These are phyloP conservation scores for Gilbertella persicaria DNA, from an alignment of 371 early-diverging fungal genomes.

Conservation along the genomic window DNA sequence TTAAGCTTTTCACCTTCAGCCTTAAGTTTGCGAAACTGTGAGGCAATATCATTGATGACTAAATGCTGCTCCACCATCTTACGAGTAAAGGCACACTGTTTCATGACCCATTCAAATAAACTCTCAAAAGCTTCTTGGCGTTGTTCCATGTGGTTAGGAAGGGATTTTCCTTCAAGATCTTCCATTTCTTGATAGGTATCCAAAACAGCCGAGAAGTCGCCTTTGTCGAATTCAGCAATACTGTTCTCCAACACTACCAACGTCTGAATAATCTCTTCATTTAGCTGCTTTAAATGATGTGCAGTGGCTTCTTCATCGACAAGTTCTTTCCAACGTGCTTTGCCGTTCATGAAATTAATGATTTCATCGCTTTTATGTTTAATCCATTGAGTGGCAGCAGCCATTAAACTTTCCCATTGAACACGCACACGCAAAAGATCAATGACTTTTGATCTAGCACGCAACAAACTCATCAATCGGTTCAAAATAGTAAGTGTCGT, in stretches of 20 bases:
- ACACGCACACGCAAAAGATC: slow-evolving; percentile 25
- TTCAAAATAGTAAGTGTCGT: slow-evolving; percentile 38
- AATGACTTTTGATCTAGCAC: slow-evolving; percentile 22
- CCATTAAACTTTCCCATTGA: slow-evolving; percentile 34
- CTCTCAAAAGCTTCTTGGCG: slow-evolving; percentile 38
- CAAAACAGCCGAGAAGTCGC: slow-evolving; percentile 23
- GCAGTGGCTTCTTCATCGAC: slow-evolving; percentile 3
- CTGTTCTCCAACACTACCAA: slow-evolving; percentile 22
- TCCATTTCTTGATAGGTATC: slow-evolving; percentile 40
- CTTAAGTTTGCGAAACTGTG: slow-evolving; percentile 17
- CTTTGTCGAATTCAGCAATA: slow-evolving; percentile 34
- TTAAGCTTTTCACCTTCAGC: slow-evolving; percentile 44
- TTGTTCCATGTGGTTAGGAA: slow-evolving; percentile 31
- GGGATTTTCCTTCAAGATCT: slow-evolving; percentile 13
- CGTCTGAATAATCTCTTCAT: slow-evolving; percentile 24
- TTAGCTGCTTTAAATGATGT: slow-evolving; percentile 13
- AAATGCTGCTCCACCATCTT: slow-evolving; percentile 41
- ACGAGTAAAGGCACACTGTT: slow-evolving; percentile 24
- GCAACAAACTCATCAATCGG: slow-evolving; percentile 27
- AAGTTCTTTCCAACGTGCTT: slow-evolving; percentile 19
- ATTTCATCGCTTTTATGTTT: slow-evolving; percentile 13
- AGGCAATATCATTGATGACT: slow-evolving; percentile 25
- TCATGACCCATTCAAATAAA: slow-evolving; percentile 23
- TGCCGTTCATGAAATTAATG: slow-evolving; percentile 9
- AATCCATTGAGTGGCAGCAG: slow-evolving; percentile 8